Evolutionary conservation across 768 basidiomycete genomes (phyloP).

Genomic region (Calocybe indica): DNA sequence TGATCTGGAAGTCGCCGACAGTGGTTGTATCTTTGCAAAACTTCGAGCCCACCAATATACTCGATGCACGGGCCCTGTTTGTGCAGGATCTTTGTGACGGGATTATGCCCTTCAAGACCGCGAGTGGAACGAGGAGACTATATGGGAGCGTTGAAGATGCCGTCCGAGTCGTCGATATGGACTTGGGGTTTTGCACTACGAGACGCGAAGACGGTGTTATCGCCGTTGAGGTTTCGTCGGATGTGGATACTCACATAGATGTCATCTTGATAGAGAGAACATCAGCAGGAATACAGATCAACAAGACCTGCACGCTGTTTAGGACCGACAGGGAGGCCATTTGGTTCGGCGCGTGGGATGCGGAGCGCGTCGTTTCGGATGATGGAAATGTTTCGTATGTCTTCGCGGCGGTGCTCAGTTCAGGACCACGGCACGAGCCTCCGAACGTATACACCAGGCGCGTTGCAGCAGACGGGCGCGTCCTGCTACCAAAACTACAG

Average conservation of each 20-base stretch:
- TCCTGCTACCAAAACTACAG: slow-evolving; percentile 10
- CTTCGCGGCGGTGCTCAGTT: slow-evolving; percentile 26
- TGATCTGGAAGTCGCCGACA: slow-evolving; percentile 21
- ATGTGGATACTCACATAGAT: slow-evolving; percentile 34
- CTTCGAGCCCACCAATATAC: slow-evolving; percentile 20
- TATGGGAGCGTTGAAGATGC: slow-evolving; percentile 24
- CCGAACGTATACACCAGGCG: slow-evolving; percentile 29
- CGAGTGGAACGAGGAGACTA: slow-evolving; percentile 10
- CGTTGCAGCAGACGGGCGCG: slow-evolving; percentile 11
- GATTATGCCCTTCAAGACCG: neutral
- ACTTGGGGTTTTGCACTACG: slow-evolving; percentile 1
- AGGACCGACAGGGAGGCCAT: slow-evolving; percentile 24
- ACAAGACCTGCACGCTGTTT: slow-evolving; percentile 18
- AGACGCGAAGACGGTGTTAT: slow-evolving; percentile 7
- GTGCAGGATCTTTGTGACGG: slow-evolving; percentile 11
- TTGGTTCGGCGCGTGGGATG: slow-evolving; percentile 33
- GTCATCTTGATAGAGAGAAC: slow-evolving; percentile 17
- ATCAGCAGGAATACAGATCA: slow-evolving; percentile 2
- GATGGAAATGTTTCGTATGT: slow-evolving; percentile 17
- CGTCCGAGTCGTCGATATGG: slow-evolving; percentile 29
- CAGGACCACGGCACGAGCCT: slow-evolving; percentile 23
- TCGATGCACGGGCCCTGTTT: slow-evolving; percentile 26
- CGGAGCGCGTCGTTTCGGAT: slow-evolving; percentile 14
- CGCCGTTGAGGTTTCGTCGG: slow-evolving; percentile 32
- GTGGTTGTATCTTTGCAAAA: slow-evolving; percentile 23